phyloP scores from a whole-genome alignment of 805 yeast species.

The Pichia gijzeniarum region DNA sequence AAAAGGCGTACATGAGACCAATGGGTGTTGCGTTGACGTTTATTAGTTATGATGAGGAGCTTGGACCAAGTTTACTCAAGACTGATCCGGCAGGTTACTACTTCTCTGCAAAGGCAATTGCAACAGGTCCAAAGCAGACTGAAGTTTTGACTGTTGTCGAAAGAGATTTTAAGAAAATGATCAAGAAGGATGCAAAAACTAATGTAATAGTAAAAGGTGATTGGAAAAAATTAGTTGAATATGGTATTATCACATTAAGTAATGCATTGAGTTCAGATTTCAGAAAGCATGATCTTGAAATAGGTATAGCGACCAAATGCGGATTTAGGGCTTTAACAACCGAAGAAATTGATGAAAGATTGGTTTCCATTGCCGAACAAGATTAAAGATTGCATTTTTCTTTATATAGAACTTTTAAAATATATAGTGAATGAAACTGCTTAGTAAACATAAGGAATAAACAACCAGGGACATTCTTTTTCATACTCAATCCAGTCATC shows the following conservation, averaged over 20 bases:
- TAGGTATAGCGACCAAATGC: constrained; percentile 74
- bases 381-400: constrained; percentile 41
- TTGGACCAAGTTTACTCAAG: constrained; percentile 85
- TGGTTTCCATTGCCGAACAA: constrained; percentile 92
- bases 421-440: neutral
- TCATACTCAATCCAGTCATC: constrained; percentile 87
- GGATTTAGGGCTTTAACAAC: constrained; percentile 68
- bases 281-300: constrained; percentile 86
- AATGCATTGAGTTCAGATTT: constrained; percentile 88
- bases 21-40: constrained; percentile 90
- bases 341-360: constrained; percentile 91
- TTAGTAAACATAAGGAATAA: constrained; percentile 79
- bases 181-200: constrained; percentile 19
- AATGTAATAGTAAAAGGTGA: constrained; percentile 60
- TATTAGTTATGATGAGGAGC: constrained; percentile 80
- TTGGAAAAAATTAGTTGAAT: constrained; percentile 85
- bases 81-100: constrained; percentile 97
- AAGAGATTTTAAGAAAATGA: constrained; percentile 72
- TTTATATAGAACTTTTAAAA: neutral
- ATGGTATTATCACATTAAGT: constrained; percentile 80
- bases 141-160: constrained; percentile 88
- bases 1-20: constrained; percentile 98
- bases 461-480: constrained; percentile 83
- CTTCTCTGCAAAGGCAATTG: constrained; percentile 83
- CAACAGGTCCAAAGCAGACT: constrained; percentile 97